Evolutionary conservation across 2,329 filamentous ascomycete genomes (phyloP), one percentile per base, ranked within the genome.

Genomic region (Colletotrichum incanum): DNA sequence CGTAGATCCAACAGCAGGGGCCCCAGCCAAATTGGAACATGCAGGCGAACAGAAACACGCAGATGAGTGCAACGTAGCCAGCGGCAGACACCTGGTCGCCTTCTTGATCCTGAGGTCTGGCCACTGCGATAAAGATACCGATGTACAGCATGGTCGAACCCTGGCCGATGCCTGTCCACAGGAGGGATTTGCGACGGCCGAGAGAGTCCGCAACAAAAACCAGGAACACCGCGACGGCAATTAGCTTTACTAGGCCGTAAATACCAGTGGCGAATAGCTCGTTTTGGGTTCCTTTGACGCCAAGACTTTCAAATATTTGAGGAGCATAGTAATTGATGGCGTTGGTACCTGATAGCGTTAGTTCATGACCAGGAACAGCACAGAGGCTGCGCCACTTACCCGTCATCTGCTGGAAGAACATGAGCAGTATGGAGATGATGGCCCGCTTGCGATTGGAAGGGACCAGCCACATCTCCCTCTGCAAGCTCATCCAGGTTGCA

Each of bases 21-120:
- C 84, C 82, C 82, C 83, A 84, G 8, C 82, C 82, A 26, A 81
- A 80, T 54, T 81, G 82, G 55, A 81, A 81, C 56, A 82, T 79
- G 47, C 76, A 75, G 31, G 73, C 76, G 76, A 93, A 93, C 23
- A 93, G 82, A 82, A 91, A 93, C 68, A 93, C 90, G 78, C 89
- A 91, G 63, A 92, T 87, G 0, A 93, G 84, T 0, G 91, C 91
- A 50, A 92, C 84, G 79, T 93, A 93, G 12, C 91, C 91, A 28
- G 79, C 78, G 11, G 73, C 65, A 66, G 78, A 74, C 52, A 82
- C 78, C 63, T 81, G 81, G 8, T 76, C 79, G 1, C 80, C 83
- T 4, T 80, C 75, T 9, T 61, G 45, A 7, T 63, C 66, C 16
- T 87, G 76, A 0, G 91, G 91, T 0, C 88, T 88, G 26, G 84